Conservation (phyloP, 2,329 filamentous ascomycete genomes). For the Ilyonectria mors-panacis region DNA sequence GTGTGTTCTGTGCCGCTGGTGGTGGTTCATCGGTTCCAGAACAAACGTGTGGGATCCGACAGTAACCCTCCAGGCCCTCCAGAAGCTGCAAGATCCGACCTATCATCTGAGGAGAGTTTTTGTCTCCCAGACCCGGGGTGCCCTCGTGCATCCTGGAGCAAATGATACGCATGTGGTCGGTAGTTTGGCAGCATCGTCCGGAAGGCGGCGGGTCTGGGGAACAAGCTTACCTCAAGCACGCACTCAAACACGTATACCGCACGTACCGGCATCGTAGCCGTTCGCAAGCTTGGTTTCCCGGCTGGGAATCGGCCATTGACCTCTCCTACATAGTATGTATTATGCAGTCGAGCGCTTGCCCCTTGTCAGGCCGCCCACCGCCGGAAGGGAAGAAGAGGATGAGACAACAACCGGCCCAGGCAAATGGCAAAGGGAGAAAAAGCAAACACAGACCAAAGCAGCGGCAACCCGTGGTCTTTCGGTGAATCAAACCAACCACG, state of each 20-base stretch:
- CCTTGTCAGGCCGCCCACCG: background rate
- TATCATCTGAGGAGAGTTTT: background rate
- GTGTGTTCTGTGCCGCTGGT: background rate
- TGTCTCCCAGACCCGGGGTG: background rate
- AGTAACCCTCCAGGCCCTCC: background rate
- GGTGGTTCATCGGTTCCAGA: slow-evolving; percentile 2
- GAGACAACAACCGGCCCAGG: background rate
- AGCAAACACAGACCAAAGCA: background rate
- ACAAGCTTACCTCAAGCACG: slow-evolving; percentile 8
- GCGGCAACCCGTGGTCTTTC: background rate
- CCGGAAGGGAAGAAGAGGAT: background rate
- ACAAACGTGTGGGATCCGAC: slow-evolving; percentile 2
- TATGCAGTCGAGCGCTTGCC: too few relatives aligned
- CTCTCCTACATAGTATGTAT: background rate
- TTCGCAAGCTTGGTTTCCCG: background rate
- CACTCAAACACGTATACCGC: background rate
- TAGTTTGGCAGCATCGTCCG: background rate
- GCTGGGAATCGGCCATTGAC: background rate
- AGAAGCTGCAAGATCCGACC: background rate
- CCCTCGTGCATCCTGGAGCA: background rate
- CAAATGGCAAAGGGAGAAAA: background rate
- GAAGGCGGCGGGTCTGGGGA: slow-evolving; percentile 8
- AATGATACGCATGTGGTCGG: slow-evolving; percentile 11
- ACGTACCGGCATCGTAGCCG: background rate
- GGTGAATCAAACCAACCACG: background rate